phyloP scores from a whole-genome alignment of 225 moss, liverwort and hornwort genomes.

The Pleurozium schreberi region DNA sequence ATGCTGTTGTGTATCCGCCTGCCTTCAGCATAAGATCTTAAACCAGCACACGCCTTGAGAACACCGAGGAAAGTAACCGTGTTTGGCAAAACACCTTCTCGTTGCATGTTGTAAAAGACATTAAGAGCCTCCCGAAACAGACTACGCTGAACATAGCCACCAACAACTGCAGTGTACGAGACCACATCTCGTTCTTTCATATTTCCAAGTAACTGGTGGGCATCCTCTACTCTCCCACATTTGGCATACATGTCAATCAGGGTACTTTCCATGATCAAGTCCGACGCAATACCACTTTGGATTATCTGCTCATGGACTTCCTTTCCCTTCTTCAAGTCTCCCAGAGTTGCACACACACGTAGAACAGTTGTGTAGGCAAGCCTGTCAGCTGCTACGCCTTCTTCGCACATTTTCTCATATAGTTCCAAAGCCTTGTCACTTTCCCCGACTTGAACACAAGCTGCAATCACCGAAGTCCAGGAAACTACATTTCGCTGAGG shows the following conservation, averaged over 20 bases:
- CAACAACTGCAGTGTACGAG: slow-evolving; percentile 32
- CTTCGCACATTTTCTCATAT: slow-evolving; percentile 22
- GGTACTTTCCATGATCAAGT: slow-evolving; percentile 28
- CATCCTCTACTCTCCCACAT: slow-evolving; percentile 33
- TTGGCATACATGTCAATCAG: slow-evolving; percentile 53
- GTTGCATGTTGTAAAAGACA: slow-evolving; percentile 20
- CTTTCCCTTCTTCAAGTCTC: slow-evolving; percentile 27
- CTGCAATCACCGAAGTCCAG: slow-evolving; percentile 33
- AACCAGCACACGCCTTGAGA: slow-evolving; percentile 29
- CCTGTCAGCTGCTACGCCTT: slow-evolving; percentile 17
- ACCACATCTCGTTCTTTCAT: slow-evolving; percentile 36
- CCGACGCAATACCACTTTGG: slow-evolving; percentile 13
- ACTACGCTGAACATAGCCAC: slow-evolving; percentile 24
- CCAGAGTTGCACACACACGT: slow-evolving; percentile 34
- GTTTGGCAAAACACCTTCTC: slow-evolving; percentile 13
- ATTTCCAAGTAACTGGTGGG: slow-evolving; percentile 14
- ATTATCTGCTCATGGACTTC: slow-evolving; percentile 20
- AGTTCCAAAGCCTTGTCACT: slow-evolving; percentile 5
- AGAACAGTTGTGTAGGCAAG: slow-evolving; percentile 19
- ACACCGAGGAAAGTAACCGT: slow-evolving; percentile 9
- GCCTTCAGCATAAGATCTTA: slow-evolving; percentile 17
- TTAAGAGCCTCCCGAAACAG: slow-evolving; percentile 17
- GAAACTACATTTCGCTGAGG: slow-evolving; percentile 34
- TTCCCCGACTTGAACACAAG: slow-evolving; percentile 5
- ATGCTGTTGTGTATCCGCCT: slow-evolving; percentile 13